Conservation (phyloP, 1,284 basidiomycete species). For the Earliella scabrosa region DNA sequence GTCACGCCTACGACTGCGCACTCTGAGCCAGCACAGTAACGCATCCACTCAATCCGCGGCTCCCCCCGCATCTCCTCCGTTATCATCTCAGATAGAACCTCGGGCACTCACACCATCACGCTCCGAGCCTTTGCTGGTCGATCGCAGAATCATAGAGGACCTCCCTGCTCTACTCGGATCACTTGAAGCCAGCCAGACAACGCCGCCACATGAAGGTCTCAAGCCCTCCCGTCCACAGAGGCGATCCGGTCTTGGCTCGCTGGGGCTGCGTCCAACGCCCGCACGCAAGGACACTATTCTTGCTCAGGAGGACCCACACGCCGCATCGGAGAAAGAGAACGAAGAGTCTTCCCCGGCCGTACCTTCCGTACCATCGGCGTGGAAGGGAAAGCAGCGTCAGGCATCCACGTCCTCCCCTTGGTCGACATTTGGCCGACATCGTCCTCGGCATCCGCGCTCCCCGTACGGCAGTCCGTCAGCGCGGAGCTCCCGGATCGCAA, state of each 20-base stretch:
- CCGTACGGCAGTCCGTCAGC: slow-evolving; percentile 21
- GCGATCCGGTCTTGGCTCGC: slow-evolving; percentile 17
- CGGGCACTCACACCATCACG: slow-evolving; percentile 5
- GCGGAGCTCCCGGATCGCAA: slow-evolving; percentile 24
- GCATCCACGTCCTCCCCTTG: slow-evolving; percentile 39
- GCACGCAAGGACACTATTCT: not conserved
- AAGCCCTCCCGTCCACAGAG: slow-evolving; percentile 28
- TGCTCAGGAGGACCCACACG: not conserved
- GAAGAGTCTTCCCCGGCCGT: not conserved
- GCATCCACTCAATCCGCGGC: slow-evolving; percentile 21
- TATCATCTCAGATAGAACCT: not conserved
- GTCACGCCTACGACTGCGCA: slow-evolving; percentile 40
- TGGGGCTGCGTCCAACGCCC: slow-evolving; percentile 1
- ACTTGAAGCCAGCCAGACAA: slow-evolving; percentile 15
- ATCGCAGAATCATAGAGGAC: slow-evolving; percentile 30
- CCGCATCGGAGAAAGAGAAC: slow-evolving; percentile 18
- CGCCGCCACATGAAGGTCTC: slow-evolving; percentile 22
- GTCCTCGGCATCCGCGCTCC: slow-evolving; percentile 14
- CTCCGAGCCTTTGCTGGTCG: slow-evolving; percentile 21
- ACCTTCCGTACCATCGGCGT: slow-evolving; percentile 4
- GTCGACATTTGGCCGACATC: slow-evolving; percentile 48
- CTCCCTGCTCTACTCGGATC: slow-evolving; percentile 30
- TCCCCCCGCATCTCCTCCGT: slow-evolving; percentile 9
- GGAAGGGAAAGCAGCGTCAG: slow-evolving; percentile 24
- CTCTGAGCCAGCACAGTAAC: slow-evolving; percentile 34